Base-by-base conservation (phyloP, 306 rosid genomes). In the Psophocarpus tetragonolobus region DNA sequence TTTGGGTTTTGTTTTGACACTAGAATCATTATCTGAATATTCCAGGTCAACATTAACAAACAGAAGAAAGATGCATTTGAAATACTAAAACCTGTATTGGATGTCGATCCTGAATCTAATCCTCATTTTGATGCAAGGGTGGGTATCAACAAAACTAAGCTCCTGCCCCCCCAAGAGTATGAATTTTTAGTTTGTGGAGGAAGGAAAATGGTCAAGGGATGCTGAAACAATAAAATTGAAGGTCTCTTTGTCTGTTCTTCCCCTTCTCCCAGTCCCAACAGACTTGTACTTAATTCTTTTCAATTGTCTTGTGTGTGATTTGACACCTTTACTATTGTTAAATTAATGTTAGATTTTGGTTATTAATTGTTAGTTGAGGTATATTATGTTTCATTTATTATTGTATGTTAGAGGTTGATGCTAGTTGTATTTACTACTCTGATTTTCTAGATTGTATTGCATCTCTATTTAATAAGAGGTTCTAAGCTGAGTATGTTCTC, bases 11-110 rank as follows among this genome's bases (percentile, higher is more conserved):
- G 58, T 41, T 45, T 18, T 51, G 23, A 72, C 8, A 38, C 53
- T 64, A 21, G n/a, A 47, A 12, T 66, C 26, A 73, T 4, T 66
- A 76, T 66, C 77, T 68, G 57, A 21, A 58, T 45, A 75, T 70
- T 87, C 32, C 87, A 95, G 98, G 98, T 95, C 81, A 95, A 95
- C 86, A 95, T 92, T 27, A 95, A 95, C 85, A 95, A 95, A 50
- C 96, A 88, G 85, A 95, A 92, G 87, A 92, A 95, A 87, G 97
- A 95, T 0, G 90, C 97, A 36, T 95, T 95, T 76, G 97, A 91
- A 86, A 95, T 95, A 82, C 88, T 89, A 67, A 89, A 91, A 79
- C 98, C 98, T 71, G 96, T 90, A 41, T 78, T 95, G 76, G 98
- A 95, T 68, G 89, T 90, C 2, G 97, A 95, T 85, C 97, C 97